Evolutionary conservation across 495 filamentous ascomycete species (phyloP), one percentile per base, ranked within the genome.

Genomic region (Staphylotrichum longicolle): DNA sequence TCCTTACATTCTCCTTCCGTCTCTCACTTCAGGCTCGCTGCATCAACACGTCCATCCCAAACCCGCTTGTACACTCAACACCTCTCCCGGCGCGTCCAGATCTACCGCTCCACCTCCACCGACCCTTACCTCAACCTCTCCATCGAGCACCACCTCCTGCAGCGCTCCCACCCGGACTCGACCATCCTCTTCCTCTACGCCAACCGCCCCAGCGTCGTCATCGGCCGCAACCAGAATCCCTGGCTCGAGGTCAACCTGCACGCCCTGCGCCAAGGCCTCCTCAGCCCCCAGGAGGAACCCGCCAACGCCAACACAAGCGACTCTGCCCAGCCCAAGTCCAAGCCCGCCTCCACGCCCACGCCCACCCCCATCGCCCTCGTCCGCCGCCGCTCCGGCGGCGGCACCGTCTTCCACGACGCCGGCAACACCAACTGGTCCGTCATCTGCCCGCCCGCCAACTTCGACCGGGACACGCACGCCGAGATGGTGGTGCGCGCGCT

Each of bases 161-260:
- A 87, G 57, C 83, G 87, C 44, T 83, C 89, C 0, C 82, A 86
- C 0, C 75, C 83, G 5, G 80, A 88, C 63, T 92, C 91, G 5
- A 85, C 81, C 46, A 71, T 96, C 39, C 82, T 97, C 0, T 92
- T 97, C 61, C 80, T 98, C 15, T 98, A 98, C 75, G 79, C 83
- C 61, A 98, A 98, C 74, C 75, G 80, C 11, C 91, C 93, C 7
- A 88, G 89, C 73, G 81, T 98, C 53, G 85, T 98, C 63, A 86
- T 98, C 60, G 94, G 94, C 12, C 88, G 93, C 50, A 98, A 98
- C 72, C 94, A 98, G 71, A 98, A 98, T 71, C 94, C 94, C 44
- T 98, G 93, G 93, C 78, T 90, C 8, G 94, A 98, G 73, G 86
- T 88, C 50, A 91, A 96, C 72, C 81, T 96, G 7, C 75, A 76